Conservation (phyloP, 345 rosid genomes). For the Eucalyptus pumila region DNA sequence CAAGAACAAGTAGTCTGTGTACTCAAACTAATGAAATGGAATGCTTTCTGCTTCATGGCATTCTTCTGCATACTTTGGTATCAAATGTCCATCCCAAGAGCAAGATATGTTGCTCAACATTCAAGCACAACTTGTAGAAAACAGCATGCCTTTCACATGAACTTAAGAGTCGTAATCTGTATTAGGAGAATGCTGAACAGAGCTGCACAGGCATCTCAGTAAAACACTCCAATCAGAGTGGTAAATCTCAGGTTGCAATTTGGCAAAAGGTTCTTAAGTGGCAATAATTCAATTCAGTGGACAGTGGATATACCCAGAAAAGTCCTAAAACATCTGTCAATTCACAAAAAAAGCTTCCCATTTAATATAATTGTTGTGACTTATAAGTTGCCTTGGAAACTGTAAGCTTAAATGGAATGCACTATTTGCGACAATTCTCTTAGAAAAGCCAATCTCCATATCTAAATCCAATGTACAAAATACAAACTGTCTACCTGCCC, state of each 20-base stretch:
- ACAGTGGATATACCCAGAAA: not conserved
- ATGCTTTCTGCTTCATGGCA: not conserved
- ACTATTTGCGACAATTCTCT: not conserved
- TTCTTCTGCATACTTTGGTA: not conserved
- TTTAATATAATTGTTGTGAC: not conserved
- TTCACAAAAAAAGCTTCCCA: not conserved
- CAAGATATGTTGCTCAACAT: not conserved
- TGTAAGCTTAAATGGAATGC: not conserved
- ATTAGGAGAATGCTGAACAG: not conserved
- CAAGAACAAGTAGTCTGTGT: not conserved
- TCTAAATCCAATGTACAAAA: not conserved
- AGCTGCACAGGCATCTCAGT: not conserved
- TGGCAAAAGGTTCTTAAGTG: not conserved
- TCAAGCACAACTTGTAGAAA: not conserved
- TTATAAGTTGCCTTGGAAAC: not conserved
- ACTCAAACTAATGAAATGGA: not conserved
- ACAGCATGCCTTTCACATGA: not conserved
- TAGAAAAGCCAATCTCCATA: not conserved
- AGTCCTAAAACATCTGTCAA: not conserved
- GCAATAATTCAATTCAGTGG: not conserved
- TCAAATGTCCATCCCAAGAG: not conserved
- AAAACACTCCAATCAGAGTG: not conserved
- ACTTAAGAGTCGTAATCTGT: not conserved
- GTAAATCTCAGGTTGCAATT: not conserved
- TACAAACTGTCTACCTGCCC: conserved; percentile 24